These are phyloP conservation scores for Astragalus glycyphyllos DNA, from an alignment of 306 rosid genomes.

Conservation along the genomic window DNA sequence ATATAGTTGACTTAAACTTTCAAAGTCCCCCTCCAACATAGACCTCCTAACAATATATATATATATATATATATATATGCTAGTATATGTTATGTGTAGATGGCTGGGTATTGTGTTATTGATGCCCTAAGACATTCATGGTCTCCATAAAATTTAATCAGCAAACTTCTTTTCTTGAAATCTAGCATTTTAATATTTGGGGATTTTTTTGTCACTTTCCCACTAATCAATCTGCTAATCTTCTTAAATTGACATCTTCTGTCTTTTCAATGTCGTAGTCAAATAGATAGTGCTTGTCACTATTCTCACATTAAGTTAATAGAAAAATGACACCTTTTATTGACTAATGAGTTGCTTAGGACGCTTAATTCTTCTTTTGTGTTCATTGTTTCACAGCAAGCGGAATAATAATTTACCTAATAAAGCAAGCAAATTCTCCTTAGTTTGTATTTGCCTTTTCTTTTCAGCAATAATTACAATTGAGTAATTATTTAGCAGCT, in stretches of 20 bases:
- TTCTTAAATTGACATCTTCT: constrained; percentile 42
- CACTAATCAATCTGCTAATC: constrained; percentile 47
- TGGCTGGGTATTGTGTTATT: no score
- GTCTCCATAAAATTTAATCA: no score
- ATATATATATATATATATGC: no score
- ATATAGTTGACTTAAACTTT: no score
- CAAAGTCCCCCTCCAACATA: no score
- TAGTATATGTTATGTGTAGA: no score
- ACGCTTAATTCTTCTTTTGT: constrained; percentile 50
- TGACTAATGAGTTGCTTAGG: constrained; percentile 53
- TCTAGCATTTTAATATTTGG: constrained; percentile 31
- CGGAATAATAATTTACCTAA: constrained; percentile 58
- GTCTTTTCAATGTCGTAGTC: constrained; percentile 43
- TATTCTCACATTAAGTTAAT: constrained; percentile 39
- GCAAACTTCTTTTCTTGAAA: not conserved
- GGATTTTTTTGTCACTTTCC: constrained; percentile 47
- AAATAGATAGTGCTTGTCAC: constrained; percentile 45
- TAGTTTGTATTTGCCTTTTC: constrained; percentile 35
- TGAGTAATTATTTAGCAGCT: constrained; percentile 47
- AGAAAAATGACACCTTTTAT: constrained; percentile 47
- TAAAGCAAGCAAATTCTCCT: constrained; percentile 52
- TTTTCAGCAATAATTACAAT: constrained; percentile 7
- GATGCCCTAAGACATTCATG: no score
- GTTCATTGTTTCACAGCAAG: constrained; percentile 55
- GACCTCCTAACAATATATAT: no score